These are phyloP conservation scores for Lipomyces starkeyi DNA, from an alignment of 805 yeast species.

Conservation along the genomic window DNA sequence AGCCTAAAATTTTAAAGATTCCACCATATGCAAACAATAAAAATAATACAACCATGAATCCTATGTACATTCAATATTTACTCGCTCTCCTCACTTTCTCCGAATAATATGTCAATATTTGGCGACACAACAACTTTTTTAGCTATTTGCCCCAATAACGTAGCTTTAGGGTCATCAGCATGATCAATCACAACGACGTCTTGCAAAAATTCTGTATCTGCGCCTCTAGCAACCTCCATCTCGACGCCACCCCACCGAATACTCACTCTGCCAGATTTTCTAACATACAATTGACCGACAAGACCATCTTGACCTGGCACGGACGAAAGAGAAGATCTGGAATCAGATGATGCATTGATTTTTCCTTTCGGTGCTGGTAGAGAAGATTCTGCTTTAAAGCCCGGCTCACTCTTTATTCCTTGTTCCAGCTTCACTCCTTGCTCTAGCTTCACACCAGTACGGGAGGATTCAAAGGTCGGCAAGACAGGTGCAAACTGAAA, in stretches of 20 bases:
- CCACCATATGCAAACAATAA: neutral
- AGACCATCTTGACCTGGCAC: slow-evolving; percentile 54
- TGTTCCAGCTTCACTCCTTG: slow-evolving; percentile 26
- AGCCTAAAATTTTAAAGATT: neutral
- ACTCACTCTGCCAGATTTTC: slow-evolving; percentile 81
- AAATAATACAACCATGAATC: neutral
- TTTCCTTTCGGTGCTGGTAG: neutral
- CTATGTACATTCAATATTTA: neutral
- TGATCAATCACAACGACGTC: slow-evolving; percentile 66
- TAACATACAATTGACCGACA: slow-evolving; percentile 75
- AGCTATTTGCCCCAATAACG: slow-evolving; percentile 60
- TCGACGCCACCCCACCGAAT: slow-evolving; percentile 72
- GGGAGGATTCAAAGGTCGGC: slow-evolving; percentile 47
- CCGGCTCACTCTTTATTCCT: slow-evolving; percentile 1
- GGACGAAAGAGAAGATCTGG: neutral
- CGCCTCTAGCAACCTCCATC: slow-evolving; percentile 75
- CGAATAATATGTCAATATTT: slow-evolving; percentile 42
- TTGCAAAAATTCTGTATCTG: slow-evolving; percentile 71
- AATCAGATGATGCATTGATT: neutral
- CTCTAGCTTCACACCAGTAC: slow-evolving; percentile 18
- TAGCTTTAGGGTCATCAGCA: slow-evolving; percentile 49
- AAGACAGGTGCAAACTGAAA: slow-evolving; percentile 58
- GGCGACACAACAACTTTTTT: slow-evolving; percentile 68
- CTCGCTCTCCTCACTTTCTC: slow-evolving; percentile 5
- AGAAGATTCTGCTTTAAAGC: neutral